phyloP scores from a whole-genome alignment of 2,329 filamentous ascomycete genomes.

The Paramyrothecium roridum region DNA sequence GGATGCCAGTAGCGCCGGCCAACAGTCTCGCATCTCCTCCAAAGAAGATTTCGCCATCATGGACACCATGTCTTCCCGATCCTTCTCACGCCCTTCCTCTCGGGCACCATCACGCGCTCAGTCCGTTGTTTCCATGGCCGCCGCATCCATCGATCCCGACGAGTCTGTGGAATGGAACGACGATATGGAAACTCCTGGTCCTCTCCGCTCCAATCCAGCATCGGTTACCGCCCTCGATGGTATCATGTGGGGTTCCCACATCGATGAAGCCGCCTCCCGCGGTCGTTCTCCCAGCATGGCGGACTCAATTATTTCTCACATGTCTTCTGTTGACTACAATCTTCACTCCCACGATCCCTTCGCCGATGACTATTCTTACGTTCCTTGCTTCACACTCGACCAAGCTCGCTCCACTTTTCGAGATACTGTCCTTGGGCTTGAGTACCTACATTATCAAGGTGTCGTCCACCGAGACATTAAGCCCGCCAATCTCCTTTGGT shows the following conservation, averaged over 20 bases:
- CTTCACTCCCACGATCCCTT: conserved; percentile 60
- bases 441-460: conserved; percentile 87
- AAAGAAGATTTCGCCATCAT: conserved; percentile 34
- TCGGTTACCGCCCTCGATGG: conserved; percentile 65
- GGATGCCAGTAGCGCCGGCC: conserved; percentile 39
- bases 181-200: conserved; percentile 51
- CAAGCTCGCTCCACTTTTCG: conserved; percentile 82
- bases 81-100: conserved; percentile 39
- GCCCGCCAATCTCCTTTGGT: conserved; percentile 87
- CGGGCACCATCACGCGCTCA: conserved; percentile 43
- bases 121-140: conserved; percentile 39
- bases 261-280: conserved; percentile 54
- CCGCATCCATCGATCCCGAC: conserved; percentile 29
- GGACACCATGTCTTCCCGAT: conserved; percentile 32
- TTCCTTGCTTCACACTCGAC: conserved; percentile 85
- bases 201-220: conserved; percentile 48
- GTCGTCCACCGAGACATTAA: conserved; percentile 85
- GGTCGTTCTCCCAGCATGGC: conserved; percentile 77
- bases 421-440: conserved; percentile 87
- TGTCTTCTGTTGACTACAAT: conserved; percentile 63
- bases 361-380: conserved; percentile 87
- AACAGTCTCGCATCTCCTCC: conserved; percentile 39
- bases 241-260: conserved; percentile 72
- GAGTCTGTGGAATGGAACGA: conserved; percentile 38
- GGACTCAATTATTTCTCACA: conserved; percentile 70